Evolutionary conservation across 2,329 filamentous ascomycete genomes (phyloP).

Genomic region (Didymella lethalis): DNA sequence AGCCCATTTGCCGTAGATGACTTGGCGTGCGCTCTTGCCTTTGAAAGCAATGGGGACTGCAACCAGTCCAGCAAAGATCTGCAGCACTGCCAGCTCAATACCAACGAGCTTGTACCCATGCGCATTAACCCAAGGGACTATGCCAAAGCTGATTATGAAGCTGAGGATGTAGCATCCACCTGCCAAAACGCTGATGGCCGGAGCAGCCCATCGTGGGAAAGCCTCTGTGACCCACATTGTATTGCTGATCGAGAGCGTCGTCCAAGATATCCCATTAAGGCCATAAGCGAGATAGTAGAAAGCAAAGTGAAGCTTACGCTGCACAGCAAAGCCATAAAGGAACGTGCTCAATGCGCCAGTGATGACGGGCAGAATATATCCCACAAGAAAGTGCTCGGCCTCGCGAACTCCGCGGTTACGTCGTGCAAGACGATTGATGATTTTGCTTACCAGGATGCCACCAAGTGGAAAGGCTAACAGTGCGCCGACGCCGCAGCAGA

Average conservation of each 20-base stretch:
- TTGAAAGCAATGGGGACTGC: slow-evolving; percentile 42
- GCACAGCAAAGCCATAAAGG: slow-evolving; percentile 37
- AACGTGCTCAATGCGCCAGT: slow-evolving; percentile 33
- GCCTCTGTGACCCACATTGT: slow-evolving; percentile 46
- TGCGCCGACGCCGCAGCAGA: slow-evolving; percentile 29
- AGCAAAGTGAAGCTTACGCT: slow-evolving; percentile 23
- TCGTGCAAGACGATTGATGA: slow-evolving; percentile 30
- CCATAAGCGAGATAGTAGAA: slow-evolving; percentile 40
- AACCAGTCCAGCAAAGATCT: slow-evolving; percentile 42
- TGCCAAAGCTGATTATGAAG: slow-evolving; percentile 36
- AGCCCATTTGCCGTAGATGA: slow-evolving; percentile 40
- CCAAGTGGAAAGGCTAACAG: slow-evolving; percentile 30
- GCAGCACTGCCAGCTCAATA: slow-evolving; percentile 47
- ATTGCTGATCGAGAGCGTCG: slow-evolving; percentile 35
- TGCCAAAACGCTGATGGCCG: slow-evolving; percentile 36
- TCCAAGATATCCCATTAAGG: slow-evolving; percentile 39
- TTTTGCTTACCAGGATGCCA: slow-evolving; percentile 18
- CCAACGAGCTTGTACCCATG: slow-evolving; percentile 42
- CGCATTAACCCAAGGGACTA: slow-evolving; percentile 35
- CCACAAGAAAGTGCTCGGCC: slow-evolving; percentile 45
- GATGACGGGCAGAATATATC: slow-evolving; percentile 38
- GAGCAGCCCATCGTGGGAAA: slow-evolving; percentile 45
- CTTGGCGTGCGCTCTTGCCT: slow-evolving; percentile 41
- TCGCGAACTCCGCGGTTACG: slow-evolving; percentile 42
- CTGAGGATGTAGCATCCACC: slow-evolving; percentile 36